Percentiles rank a stretch among this genome's conserved stretches.
These are phyloP conservation scores for Tritrichomonas foetus DNA, from an alignment of 208 protist genomes.

Conservation along the genomic window DNA sequence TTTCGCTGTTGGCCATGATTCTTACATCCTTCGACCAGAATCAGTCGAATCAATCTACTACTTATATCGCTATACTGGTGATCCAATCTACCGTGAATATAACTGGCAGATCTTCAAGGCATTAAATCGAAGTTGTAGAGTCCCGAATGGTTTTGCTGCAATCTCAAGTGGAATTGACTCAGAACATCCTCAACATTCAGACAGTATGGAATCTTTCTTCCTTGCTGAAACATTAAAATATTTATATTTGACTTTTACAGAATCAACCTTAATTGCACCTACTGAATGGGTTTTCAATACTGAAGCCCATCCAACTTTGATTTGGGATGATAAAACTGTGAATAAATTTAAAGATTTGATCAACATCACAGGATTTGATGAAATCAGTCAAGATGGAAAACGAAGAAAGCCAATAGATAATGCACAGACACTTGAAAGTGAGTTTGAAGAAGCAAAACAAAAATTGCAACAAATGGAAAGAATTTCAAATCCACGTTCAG, in stretches of 20 bases:
- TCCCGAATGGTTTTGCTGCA: constrained; percentile 59
- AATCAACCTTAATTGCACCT: constrained; percentile 51
- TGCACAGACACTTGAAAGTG: too few species aligned
- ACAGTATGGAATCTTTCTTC: constrained; percentile 79
- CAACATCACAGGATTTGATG: too few species aligned
- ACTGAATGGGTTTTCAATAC: constrained; percentile 62
- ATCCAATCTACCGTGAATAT: constrained; percentile 61
- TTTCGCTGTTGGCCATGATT: neutral
- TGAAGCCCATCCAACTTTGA: constrained; percentile 55
- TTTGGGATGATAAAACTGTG: neutral
- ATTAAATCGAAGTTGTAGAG: constrained; percentile 60
- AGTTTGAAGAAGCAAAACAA: too few species aligned
- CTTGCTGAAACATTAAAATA: constrained; percentile 85
- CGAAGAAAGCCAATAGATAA: too few species aligned
- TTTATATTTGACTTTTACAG: constrained; percentile 76
- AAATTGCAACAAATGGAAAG: too few species aligned
- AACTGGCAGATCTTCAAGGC: constrained; percentile 63
- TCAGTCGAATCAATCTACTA: constrained; percentile 47
- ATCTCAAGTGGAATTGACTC: constrained; percentile 45
- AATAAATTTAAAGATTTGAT: neutral
- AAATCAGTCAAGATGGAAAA: too few species aligned
- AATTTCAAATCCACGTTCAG: too few species aligned
- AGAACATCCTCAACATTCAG: neutral
- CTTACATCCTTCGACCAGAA: constrained; percentile 51
- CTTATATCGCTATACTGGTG: constrained; percentile 47